Base-by-base conservation (phyloP, 305 asterid genomes). In the Vinca major region DNA sequence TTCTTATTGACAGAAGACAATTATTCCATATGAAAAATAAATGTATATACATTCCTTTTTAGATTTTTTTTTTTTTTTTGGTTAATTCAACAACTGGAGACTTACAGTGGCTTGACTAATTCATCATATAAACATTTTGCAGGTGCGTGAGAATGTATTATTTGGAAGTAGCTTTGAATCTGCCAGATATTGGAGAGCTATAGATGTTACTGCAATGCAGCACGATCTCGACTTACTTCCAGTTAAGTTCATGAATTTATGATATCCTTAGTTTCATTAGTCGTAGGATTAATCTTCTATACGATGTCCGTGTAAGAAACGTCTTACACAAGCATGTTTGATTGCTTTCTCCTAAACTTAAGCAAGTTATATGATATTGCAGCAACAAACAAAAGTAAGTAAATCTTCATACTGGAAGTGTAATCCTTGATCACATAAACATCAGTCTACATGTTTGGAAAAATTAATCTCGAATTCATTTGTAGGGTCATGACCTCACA, bases 81-180 rank as follows among this genome's bases (percentile, higher is more conserved):
- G 7, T 2, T 16, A 62, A 41, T 40, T 40, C 50, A 62, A 41
- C 2, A 13, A 2, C 7, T 47, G 26, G 48, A 45, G 14, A 36
- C 43, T 47, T 50, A n/a, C 7, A 53, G 60, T 58, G 36, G 45
- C 63, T 50, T 63, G 33, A 21, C 43, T 64, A 61, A 13, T 48
- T 75, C 64, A 63, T 40, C 52, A 33, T 43, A 10, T 5, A 61
- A 66, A 26, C 19, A 60, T 70, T 72, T 75, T 62, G 66, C 75
- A 92, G 98, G 96, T 92, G 52, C 98, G 98, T 10, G 96, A 88
- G 75, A 92, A 92, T 83, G 85, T 92, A 85, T 80, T 89, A 62
- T 92, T 92, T 82, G 98, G 96, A 76, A 81, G 92, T 21, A 79
- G 75, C 70, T 86, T 85, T 71, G 92, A 89, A 65, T 81, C 86